Evolutionary conservation across 352 stramenopile genomes (phyloP), one percentile per base, ranked within the genome.

Genomic region (Globisporangium solare): DNA sequence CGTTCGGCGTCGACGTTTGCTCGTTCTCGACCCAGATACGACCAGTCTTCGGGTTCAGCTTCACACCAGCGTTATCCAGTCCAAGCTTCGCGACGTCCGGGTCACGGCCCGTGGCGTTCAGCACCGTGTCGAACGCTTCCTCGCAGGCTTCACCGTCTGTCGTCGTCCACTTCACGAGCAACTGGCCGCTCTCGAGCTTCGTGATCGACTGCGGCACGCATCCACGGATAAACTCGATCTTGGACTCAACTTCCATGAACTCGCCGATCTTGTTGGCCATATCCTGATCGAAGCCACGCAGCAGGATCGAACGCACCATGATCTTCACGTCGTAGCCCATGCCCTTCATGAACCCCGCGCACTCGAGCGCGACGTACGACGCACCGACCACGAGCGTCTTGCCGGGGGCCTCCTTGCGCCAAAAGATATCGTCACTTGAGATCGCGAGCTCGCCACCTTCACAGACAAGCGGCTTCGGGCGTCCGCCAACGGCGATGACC

Each of bases 311-410:
- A 47, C 97, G 89, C 14, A 99, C 96, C 66, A 98, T 98, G 51
- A 99, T 83, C 54, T 96, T 98, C 17, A 98, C 94, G 68, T 98
- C 93, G 65, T 94, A 97, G 49, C 96, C 96, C 64, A 99, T 85
- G 56, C 93, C 94, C 35, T 90, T 93, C 39, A 99, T 67, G 66
- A 99, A 99, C 31, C 97, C 97, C 31, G 96, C 97, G 61, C 95
- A 99, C 76, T 99, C 97, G 20, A 99, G 86, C 54, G 91, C 93
- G 49, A 99, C 97, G 74, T 99, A 99, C 10, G 93, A 98, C 5
- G 94, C 96, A 35, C 97, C 97, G 15, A 99, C 86, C 31, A 98
- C 96, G 12, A 99, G 77, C 15, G 96, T 98, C 74, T 98, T 98
- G 49, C 97, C 97, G 0, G 96, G 89, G 17, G 93, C 76, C 12